Evolutionary conservation across 1,284 basidiomycete species (phyloP).

Genomic region (Austroboletus niveus): DNA sequence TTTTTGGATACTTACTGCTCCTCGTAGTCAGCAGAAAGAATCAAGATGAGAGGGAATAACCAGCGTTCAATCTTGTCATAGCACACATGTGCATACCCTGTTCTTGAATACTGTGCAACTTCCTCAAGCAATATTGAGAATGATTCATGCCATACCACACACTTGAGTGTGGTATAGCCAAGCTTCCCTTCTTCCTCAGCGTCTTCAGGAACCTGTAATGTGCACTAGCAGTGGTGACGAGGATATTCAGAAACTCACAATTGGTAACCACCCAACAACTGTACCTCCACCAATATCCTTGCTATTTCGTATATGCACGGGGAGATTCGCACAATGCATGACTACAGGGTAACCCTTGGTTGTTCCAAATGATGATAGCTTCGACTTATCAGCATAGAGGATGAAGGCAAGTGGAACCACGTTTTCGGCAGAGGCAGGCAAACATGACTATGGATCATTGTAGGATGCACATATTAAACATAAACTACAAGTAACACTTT

Average conservation of each 20-base stretch:
- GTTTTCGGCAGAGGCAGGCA: no score
- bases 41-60: no score
- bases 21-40: no score
- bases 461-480: not conserved
- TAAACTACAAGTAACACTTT: not conserved
- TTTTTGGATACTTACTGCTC: no score
- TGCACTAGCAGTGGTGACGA: not conserved
- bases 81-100: no score
- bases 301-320: slow-evolving; percentile 37
- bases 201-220: slow-evolving; percentile 28
- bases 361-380: slow-evolving; percentile 18
- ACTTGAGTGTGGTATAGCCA: slow-evolving; percentile 34
- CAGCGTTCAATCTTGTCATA: no score
- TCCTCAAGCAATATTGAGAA: no score
- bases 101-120: no score
- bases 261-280: slow-evolving; percentile 44
- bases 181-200: slow-evolving; percentile 23
- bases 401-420: slow-evolving; percentile 7
- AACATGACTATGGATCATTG: no score
- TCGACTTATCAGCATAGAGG: slow-evolving; percentile 19
- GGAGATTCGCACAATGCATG: slow-evolving; percentile 38
- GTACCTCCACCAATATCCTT: slow-evolving; percentile 37
- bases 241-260: slow-evolving; percentile 29
- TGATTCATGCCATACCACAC: slow-evolving; percentile 31
- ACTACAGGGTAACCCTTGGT: slow-evolving; percentile 45